Evolutionary conservation across 2,329 filamentous ascomycete species (phyloP).

Genomic region (Leptographium procerum): DNA sequence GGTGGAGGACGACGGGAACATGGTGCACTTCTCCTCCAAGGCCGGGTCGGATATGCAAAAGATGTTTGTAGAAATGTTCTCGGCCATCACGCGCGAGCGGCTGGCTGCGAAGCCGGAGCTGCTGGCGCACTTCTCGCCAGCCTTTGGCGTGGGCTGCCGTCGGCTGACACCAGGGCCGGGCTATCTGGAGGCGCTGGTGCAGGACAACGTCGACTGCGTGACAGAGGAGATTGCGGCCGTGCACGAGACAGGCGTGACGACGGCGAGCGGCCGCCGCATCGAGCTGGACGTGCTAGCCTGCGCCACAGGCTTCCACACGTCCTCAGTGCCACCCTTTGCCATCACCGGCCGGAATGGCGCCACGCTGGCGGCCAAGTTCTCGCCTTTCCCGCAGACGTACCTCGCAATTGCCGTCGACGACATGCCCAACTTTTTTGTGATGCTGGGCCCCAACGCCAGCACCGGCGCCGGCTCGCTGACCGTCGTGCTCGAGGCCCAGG

Average conservation of each 20-base stretch:
- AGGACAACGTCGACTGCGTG: conserved; percentile 29
- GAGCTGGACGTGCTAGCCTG: conserved; percentile 20
- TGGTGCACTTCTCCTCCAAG: not conserved
- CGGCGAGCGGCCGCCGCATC: conserved; percentile 18
- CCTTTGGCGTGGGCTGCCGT: conserved; percentile 23
- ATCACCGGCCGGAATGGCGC: conserved; percentile 8
- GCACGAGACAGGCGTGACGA: conserved; percentile 20
- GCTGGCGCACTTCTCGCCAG: not conserved
- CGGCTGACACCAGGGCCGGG: conserved; percentile 29
- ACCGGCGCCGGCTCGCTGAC: conserved; percentile 7
- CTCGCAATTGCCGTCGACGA: conserved; percentile 5
- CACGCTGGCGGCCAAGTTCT: conserved; percentile 15
- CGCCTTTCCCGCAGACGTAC: conserved; percentile 17
- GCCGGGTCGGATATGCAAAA: not conserved
- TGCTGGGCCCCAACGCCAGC: conserved; percentile 8
- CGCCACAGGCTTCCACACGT: conserved; percentile 27
- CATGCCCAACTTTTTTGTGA: conserved; percentile 8
- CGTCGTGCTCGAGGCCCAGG: conserved; percentile 7
- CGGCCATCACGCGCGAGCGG: not conserved
- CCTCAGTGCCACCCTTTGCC: conserved; percentile 23
- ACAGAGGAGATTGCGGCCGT: conserved; percentile 21
- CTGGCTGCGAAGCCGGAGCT: not conserved
- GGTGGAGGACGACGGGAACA: not conserved
- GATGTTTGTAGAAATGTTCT: not conserved
- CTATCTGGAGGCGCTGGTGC: not conserved